phyloP scores from a whole-genome alignment of 2,329 filamentous ascomycete genomes.

The Pezicula carpinea region DNA sequence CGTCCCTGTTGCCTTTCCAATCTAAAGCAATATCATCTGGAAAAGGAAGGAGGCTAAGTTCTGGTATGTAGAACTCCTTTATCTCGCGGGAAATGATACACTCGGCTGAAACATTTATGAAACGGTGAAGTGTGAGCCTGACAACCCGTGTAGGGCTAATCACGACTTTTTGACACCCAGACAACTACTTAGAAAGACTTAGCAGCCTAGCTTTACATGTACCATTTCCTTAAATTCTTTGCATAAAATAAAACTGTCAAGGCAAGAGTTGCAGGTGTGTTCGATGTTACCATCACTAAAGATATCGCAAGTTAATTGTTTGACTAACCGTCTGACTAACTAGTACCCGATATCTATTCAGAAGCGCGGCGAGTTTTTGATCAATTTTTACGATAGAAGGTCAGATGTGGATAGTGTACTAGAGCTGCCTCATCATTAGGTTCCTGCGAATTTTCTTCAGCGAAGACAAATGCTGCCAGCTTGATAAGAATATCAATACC shows the following conservation, averaged over 20 bases:
- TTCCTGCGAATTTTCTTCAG: not conserved
- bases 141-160: not conserved
- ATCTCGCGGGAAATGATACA: not conserved
- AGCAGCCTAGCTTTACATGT: not conserved
- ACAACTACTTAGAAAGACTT: not conserved
- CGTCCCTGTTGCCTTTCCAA: too few species aligned
- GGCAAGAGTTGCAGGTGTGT: not conserved
- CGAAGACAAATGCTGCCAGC: not conserved
- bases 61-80: too few species aligned
- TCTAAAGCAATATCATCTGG: too few species aligned
- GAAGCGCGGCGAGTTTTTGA: not conserved
- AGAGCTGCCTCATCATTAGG: not conserved
- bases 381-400: not conserved
- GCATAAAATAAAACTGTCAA: not conserved
- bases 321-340: not conserved
- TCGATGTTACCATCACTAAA: not conserved
- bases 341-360: not conserved
- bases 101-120: not conserved
- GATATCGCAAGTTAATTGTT: not conserved
- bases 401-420: not conserved
- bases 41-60: too few species aligned
- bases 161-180: not conserved
- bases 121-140: not conserved
- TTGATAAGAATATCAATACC: not conserved
- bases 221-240: not conserved